Percentiles rank a stretch among this genome's conserved stretches.
Conservation (phyloP, 108 stramenopile species). For the Discostella stelligeroides region DNA sequence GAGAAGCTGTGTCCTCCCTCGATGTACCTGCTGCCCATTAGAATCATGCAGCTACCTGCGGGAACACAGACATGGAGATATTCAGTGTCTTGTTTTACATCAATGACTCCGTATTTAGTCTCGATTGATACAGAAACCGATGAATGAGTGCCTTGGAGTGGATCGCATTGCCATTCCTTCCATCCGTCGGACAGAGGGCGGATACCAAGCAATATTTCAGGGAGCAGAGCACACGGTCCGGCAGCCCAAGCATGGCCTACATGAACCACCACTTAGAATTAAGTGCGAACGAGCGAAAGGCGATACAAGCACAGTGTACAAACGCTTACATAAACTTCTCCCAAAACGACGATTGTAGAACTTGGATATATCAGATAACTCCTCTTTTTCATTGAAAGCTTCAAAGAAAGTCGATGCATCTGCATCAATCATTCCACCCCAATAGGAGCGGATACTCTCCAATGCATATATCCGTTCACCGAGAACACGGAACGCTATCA, state of each 20-base stretch:
- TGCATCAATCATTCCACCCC: conserved; percentile 43
- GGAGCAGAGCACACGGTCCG: conserved; percentile 42
- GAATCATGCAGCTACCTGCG: conserved; percentile 29
- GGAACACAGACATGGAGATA: conserved; percentile 29
- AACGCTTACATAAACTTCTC: conserved; percentile 27
- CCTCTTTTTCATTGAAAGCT: conserved; percentile 35
- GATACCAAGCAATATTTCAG: conserved; percentile 40
- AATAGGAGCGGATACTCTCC: conserved; percentile 25
- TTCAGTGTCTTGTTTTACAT: conserved; percentile 6
- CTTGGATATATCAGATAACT: conserved; percentile 14
- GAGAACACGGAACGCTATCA: conserved; percentile 24
- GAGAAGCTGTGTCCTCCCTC: conserved; percentile 24
- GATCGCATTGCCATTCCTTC: conserved; percentile 33
- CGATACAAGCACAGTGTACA: neutral
- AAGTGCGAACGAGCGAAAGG: neutral
- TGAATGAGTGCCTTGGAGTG: conserved; percentile 12
- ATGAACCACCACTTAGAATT: neutral
- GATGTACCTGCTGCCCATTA: conserved; percentile 29
- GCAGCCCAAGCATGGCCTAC: conserved; percentile 42
- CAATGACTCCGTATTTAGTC: conserved; percentile 30
- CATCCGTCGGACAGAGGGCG: conserved; percentile 46
- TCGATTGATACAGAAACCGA: conserved; percentile 4
- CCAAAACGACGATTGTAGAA: conserved; percentile 47
- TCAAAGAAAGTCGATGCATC: conserved; percentile 52
- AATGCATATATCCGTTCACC: conserved; percentile 27